Evolutionary conservation across 345 rosid genomes (phyloP).

Genomic region (Melaleuca quinquenervia): DNA sequence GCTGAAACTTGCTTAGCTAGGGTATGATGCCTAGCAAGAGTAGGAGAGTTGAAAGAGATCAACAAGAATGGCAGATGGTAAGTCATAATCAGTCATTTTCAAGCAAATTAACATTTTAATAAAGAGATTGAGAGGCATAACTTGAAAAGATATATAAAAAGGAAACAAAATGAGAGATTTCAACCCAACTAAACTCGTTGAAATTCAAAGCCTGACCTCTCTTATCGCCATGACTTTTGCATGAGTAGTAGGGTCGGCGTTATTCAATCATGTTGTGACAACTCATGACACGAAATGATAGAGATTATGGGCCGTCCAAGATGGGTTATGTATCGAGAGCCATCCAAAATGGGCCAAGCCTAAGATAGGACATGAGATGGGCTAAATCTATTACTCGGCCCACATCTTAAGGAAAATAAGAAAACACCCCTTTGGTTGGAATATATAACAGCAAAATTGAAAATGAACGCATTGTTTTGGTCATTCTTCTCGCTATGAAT

Average conservation of each 20-base stretch:
- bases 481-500: too few species aligned
- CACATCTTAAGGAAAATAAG: too few species aligned
- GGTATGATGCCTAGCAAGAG: background rate
- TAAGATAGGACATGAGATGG: too few species aligned
- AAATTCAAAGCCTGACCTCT: constrained; percentile 46
- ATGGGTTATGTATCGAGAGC: too few species aligned
- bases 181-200: background rate
- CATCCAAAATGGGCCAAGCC: too few species aligned
- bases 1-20: background rate
- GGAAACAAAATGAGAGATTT: background rate
- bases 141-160: background rate
- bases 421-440: too few species aligned
- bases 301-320: too few species aligned
- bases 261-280: constrained; percentile 85
- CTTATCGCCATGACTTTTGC: constrained; percentile 88
- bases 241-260: constrained; percentile 82
- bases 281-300: constrained; percentile 57
- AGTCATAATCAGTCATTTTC: background rate
- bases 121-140: background rate
- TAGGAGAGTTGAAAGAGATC: background rate
- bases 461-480: too few species aligned
- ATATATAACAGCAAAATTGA: too few species aligned
- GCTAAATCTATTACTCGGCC: too few species aligned
- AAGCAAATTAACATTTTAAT: background rate
- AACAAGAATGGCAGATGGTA: background rate